A percentile compares a stretch with the other conserved stretches of the same genome.
phyloP scores from a whole-genome alignment of 1,284 basidiomycete genomes.

The Volvariella surrecta region DNA sequence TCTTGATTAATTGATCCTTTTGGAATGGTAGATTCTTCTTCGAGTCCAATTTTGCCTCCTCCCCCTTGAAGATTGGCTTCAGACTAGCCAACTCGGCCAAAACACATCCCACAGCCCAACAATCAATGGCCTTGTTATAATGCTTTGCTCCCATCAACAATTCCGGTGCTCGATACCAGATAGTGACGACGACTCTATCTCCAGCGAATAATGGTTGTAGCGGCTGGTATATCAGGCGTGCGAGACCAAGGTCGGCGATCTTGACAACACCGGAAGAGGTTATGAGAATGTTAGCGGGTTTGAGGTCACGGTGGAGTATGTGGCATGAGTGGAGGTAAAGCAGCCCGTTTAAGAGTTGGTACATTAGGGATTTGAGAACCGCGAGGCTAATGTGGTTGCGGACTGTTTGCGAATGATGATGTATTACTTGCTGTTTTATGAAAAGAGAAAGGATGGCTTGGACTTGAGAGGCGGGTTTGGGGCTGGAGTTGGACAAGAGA shows the following conservation, averaged over 20 bases:
- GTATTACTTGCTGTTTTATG: slow-evolving; percentile 82
- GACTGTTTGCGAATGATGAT: slow-evolving; percentile 90
- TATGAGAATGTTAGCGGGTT: slow-evolving; percentile 98
- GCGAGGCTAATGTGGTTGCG: slow-evolving; percentile 66
- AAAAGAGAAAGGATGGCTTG: slow-evolving; percentile 41
- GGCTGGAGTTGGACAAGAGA: slow-evolving; percentile 1
- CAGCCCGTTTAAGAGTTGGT: slow-evolving; percentile 94
- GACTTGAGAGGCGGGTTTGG: slow-evolving; percentile 27
- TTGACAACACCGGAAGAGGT: slow-evolving; percentile 88
- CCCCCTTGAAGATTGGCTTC: slow-evolving; percentile 97
- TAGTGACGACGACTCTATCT: slow-evolving; percentile 98
- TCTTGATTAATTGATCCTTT: slow-evolving; percentile 89
- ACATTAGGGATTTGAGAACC: slow-evolving; percentile 89
- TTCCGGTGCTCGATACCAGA: slow-evolving; percentile 98
- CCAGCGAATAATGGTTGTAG: slow-evolving; percentile 81
- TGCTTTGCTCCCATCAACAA: slow-evolving; percentile 92
- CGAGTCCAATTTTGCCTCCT: slow-evolving; percentile 93
- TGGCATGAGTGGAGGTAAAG: slow-evolving; percentile 93
- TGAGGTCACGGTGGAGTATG: slow-evolving; percentile 94
- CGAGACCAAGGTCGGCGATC: slow-evolving; percentile 95
- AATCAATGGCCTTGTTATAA: slow-evolving; percentile 92
- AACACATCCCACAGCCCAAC: slow-evolving; percentile 97
- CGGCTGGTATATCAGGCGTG: slow-evolving; percentile 80
- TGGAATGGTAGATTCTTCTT: slow-evolving; percentile 95
- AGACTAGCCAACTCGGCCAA: slow-evolving; percentile 92